Base-by-base conservation (phyloP, 2,329 filamentous ascomycete species). In the Sporothrix protearum region DNA sequence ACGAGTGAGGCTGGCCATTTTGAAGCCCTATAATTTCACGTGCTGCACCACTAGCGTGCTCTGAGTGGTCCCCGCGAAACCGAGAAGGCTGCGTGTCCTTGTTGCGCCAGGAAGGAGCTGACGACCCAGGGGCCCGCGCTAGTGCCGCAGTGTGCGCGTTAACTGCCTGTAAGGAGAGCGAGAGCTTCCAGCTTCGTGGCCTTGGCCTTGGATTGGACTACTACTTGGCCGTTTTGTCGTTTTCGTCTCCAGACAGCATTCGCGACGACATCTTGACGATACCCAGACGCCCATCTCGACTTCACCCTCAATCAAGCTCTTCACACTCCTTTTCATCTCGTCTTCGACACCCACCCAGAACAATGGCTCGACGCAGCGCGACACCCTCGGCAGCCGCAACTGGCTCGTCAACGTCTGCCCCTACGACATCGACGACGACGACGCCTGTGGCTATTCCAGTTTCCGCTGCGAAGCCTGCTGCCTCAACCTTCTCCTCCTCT, bases 71-170 rank as follows among this genome's bases (percentile, higher is more conserved):
- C 61, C 61, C 63, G 28, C 63, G 36, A 47, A 36, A 28, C 36
- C 59, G 57, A 73, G 73, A 73, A 74, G 72, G 73, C 73, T 74
- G 73, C 73, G 73, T 74, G 73, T 73, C 72, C 73, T 67, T 71
- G 71, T 67, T 71, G 71, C n/a, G 10, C 25, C 30, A 2, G n/a
- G 30, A 36, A 14, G 14, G 42, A 68, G 68, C 59, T 59, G 39
- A 57, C 51, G 71, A 47, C 39, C 30, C 61, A 67, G 59, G 47
- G 69, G 57, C 30, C 55, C 30, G 36, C 57, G 57, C 61, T 71
- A 71, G 70, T 28, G 61, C 61, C 61, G 33, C 59, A 42, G 59
- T 25, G 53, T 25, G 33, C 30, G 39, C 36, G 39, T 16, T 59
- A 16, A 30, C 36, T 42, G 19, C 1, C n/a, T n/a, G n/a, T n/a